Base-by-base conservation (phyloP, 2,329 filamentous ascomycete genomes). In the Sclerotinia minor region DNA sequence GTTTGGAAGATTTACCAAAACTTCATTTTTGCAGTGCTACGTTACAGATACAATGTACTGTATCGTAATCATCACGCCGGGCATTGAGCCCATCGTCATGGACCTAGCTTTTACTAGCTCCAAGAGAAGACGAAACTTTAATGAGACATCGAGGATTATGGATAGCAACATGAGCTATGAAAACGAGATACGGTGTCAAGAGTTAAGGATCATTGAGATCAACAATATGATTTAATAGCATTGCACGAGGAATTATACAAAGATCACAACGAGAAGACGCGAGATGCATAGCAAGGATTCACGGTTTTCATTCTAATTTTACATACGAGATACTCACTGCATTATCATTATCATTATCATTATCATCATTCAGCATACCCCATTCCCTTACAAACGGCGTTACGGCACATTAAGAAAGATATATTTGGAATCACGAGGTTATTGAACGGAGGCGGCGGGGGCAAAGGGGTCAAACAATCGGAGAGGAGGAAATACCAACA, bases 1-100 rank as follows among this genome's bases (percentile, higher is more conserved):
- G 68, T 67, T 74, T 69, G 68, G 65, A 69, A 61, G 63, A 66
- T 64, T 69, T 61, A 64, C 65, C 66, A 72, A 67, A 68, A 67
- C 59, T 65, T 65, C 52, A 49, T n/a, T 59, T 35, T 29, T 52
- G 66, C 66, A 65, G 66, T 65, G 66, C 59, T 35, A 38, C 17
- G 65, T 54, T 63, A 64, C 24, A 6, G 26, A 57, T 26, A 17
- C n/a, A 15, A 58, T 41, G 5, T 58, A 55, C 53, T 55, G 32
- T 60, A 66, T 60, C 44, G 5, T 41, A 29, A 54, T 63, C 49
- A 63, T 50, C 57, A 54, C 45, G 38, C 57, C 57, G 57, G 65
- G 65, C 55, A 19, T 41, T 53, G 19, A 67, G 55, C 47, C 49
- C 55, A 41, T 53, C 5, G 3, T 52, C 32, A 24, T 17, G 26